A percentile compares a stretch with the other conserved stretches of the same genome.
Evolutionary conservation across 1,284 basidiomycete genomes (phyloP).

Genomic region (Meira miltonrushii): DNA sequence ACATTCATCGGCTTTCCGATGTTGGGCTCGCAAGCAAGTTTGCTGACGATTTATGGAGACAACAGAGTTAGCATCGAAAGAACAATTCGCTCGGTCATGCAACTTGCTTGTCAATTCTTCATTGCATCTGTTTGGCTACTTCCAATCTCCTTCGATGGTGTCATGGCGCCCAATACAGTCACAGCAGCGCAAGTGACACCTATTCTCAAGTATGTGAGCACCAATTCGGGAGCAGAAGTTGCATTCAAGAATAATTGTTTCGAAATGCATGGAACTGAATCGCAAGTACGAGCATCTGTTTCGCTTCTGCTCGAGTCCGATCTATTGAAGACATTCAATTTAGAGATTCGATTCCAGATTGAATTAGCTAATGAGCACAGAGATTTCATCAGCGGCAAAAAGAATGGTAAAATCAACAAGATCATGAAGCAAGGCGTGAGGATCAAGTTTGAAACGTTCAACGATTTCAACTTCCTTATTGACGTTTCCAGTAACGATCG

Average conservation of each 20-base stretch:
- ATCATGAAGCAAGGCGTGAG: conserved; percentile 67
- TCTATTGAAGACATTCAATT: conserved; percentile 86
- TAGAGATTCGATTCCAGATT: conserved; percentile 96
- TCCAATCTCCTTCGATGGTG: conserved; percentile 84
- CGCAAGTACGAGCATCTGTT: conserved; percentile 81
- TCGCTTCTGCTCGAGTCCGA: conserved; percentile 83
- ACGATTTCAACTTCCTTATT: conserved; percentile 98
- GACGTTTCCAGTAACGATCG: conserved; percentile 61
- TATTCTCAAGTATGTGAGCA: conserved; percentile 79
- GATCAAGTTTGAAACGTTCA: conserved; percentile 98
- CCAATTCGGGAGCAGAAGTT: conserved; percentile 82
- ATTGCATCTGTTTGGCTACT: conserved; percentile 93
- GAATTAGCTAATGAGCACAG: conserved; percentile 96
- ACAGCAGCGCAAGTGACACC: conserved; percentile 78
- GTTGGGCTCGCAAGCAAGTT: conserved; percentile 80
- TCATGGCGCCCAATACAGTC: conserved; percentile 73
- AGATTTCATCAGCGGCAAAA: conserved; percentile 72
- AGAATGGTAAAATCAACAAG: conserved; percentile 58
- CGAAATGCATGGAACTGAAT: conserved; percentile 92
- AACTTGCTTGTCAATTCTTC: conserved; percentile 89
- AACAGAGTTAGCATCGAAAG: conserved; percentile 90
- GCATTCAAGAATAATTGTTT: conserved; percentile 97
- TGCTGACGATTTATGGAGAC: conserved; percentile 91
- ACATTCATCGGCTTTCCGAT: conserved; percentile 91
- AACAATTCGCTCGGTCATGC: conserved; percentile 91